Conservation (phyloP, 2,329 filamentous ascomycete species). For the Verticillium dahliae region DNA sequence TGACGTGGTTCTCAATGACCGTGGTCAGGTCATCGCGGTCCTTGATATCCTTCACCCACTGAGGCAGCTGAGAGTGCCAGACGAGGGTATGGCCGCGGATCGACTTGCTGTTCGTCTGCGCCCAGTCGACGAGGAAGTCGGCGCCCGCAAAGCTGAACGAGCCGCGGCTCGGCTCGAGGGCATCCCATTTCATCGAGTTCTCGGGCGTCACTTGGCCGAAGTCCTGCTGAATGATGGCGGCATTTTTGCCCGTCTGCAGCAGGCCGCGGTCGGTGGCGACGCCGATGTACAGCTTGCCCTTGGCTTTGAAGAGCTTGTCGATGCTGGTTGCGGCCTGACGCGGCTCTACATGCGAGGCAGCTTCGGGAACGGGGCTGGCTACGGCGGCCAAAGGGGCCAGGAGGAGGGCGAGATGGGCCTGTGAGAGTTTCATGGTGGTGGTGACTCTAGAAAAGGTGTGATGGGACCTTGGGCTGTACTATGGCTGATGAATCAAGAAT, state of each 20-base stretch:
- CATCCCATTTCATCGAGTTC: slow-evolving; percentile 67
- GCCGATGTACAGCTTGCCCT: slow-evolving; percentile 62
- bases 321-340: slow-evolving; percentile 44
- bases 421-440: slow-evolving; percentile 14
- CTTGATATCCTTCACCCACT: slow-evolving; percentile 51
- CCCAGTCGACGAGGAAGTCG: slow-evolving; percentile 55
- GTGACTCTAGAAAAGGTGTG: neutral
- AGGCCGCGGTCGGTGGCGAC: slow-evolving; percentile 47
- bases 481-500: too few relatives aligned
- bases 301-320: slow-evolving; percentile 48
- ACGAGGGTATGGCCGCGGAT: slow-evolving; percentile 61
- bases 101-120: slow-evolving; percentile 44
- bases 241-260: slow-evolving; percentile 42
- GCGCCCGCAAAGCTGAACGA: slow-evolving; percentile 49
- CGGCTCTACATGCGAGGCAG: slow-evolving; percentile 33
- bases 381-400: slow-evolving; percentile 28
- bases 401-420: slow-evolving; percentile 19
- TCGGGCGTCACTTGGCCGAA: slow-evolving; percentile 62
- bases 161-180: slow-evolving; percentile 39
- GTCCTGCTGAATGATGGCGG: slow-evolving; percentile 49
- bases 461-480: neutral
- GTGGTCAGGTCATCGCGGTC: slow-evolving; percentile 44
- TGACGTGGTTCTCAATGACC: slow-evolving; percentile 55
- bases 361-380: slow-evolving; percentile 19
- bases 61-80: slow-evolving; percentile 54